Evolutionary conservation across 129 eudicot genomes (phyloP).

Genomic region (Ambrosia trifida): DNA sequence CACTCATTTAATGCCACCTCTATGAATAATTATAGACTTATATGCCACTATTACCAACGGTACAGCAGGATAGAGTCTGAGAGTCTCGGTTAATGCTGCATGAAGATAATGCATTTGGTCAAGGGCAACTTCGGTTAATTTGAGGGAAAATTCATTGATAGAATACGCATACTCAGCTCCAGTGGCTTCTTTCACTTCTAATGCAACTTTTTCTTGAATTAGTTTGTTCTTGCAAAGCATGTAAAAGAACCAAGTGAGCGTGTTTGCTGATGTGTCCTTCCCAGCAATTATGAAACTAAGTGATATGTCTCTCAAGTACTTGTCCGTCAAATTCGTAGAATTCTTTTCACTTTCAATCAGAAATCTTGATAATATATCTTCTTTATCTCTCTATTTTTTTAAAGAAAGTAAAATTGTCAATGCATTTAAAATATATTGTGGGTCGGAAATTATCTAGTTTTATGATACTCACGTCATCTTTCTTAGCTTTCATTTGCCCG

Average conservation of each 20-base stretch:
- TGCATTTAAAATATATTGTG: background rate
- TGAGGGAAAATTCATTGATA: constrained; percentile 35
- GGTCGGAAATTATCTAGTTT: background rate
- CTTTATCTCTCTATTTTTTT: constrained; percentile 44
- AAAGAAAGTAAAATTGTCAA: background rate
- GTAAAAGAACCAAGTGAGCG: constrained; percentile 77
- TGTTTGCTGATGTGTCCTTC: constrained; percentile 63
- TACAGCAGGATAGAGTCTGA: constrained; percentile 73
- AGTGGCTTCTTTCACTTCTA: constrained; percentile 45
- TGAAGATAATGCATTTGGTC: constrained; percentile 76
- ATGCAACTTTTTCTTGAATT: constrained; percentile 54
- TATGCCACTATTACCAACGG: constrained; percentile 47
- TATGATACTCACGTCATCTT: constrained; percentile 38
- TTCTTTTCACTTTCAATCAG: constrained; percentile 50
- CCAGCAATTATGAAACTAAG: constrained; percentile 75
- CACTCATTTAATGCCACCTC: background rate
- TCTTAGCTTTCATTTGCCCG: constrained; percentile 42
- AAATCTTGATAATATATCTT: constrained; percentile 68
- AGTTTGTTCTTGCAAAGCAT: constrained; percentile 55
- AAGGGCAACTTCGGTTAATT: constrained; percentile 46
- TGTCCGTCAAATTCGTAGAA: constrained; percentile 43
- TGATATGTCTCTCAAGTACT: constrained; percentile 69
- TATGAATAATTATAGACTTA: background rate
- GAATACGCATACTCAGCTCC: constrained; percentile 17
- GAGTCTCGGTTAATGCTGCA: constrained; percentile 70